A percentile compares a stretch with the other conserved stretches of the same genome.
phyloP scores from a whole-genome alignment of 495 filamentous ascomycete genomes.

The Penicillium manginii region DNA sequence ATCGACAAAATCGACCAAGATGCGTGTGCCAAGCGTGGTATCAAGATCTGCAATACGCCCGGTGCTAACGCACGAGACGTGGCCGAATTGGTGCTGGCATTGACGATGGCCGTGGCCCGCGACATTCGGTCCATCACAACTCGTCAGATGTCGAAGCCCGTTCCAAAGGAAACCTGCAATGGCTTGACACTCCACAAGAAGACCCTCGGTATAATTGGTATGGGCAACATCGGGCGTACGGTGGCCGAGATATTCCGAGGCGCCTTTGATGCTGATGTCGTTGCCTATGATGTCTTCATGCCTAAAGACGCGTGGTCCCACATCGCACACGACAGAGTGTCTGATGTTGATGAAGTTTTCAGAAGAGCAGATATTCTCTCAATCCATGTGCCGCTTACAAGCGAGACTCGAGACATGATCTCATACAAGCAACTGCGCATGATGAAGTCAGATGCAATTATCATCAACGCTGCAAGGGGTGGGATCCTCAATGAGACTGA shows the following conservation, averaged over 20 bases:
- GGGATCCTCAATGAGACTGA: constrained; percentile 61
- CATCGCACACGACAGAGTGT: constrained; percentile 32
- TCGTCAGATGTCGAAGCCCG: constrained; percentile 30
- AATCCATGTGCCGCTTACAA: constrained; percentile 39
- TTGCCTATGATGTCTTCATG: constrained; percentile 38
- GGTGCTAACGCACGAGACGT: constrained; percentile 45
- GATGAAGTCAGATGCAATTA: constrained; percentile 53
- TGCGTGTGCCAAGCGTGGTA: constrained; percentile 48
- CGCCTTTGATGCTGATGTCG: constrained; percentile 35
- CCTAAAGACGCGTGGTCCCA: constrained; percentile 33
- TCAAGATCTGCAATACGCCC: constrained; percentile 54
- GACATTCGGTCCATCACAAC: constrained; percentile 36
- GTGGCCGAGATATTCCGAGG: constrained; percentile 41
- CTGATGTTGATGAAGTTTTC: constrained; percentile 33
- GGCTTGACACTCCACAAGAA: constrained; percentile 36
- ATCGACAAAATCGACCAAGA: constrained; percentile 55
- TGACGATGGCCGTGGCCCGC: constrained; percentile 36
- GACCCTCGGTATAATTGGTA: constrained; percentile 43
- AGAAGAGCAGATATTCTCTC: constrained; percentile 38
- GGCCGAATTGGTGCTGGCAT: constrained; percentile 38
- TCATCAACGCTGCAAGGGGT: constrained; percentile 62
- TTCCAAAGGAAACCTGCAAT: constrained; percentile 36
- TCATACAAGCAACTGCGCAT: constrained; percentile 45
- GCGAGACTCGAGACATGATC: constrained; percentile 51
- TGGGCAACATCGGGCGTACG: constrained; percentile 42